phyloP scores from a whole-genome alignment of 306 rosid genomes.

The Lupinus albus region DNA sequence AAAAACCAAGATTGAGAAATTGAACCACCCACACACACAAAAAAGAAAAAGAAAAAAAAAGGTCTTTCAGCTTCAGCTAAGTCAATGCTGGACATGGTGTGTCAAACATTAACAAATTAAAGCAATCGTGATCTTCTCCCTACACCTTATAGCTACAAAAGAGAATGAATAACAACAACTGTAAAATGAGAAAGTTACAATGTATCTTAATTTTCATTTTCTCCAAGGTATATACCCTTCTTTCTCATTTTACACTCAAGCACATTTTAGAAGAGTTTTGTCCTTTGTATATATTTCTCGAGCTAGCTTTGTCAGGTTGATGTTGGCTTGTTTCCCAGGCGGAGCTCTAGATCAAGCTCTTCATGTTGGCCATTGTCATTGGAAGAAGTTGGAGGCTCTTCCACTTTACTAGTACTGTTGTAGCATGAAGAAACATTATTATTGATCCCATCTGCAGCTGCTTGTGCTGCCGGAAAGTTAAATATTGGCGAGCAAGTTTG shows the following conservation, averaged over 20 bases:
- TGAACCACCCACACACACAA: background rate
- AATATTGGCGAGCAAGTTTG: conserved; percentile 35
- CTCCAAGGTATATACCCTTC: too few relatives aligned
- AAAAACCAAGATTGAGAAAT: conserved; percentile 20
- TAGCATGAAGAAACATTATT: conserved; percentile 22
- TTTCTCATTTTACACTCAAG: too few relatives aligned
- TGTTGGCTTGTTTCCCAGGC: conserved; percentile 70
- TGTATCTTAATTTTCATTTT: too few relatives aligned
- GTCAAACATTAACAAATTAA: conserved; percentile 36
- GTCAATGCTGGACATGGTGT: conserved; percentile 34
- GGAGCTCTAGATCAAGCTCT: conserved; percentile 93
- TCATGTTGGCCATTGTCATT: conserved; percentile 41
- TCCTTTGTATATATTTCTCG: background rate
- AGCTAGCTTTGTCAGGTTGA: conserved; percentile 46
- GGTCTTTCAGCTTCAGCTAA: conserved; percentile 22
- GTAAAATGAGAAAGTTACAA: too few relatives aligned
- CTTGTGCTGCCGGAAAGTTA: conserved; percentile 30
- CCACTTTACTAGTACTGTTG: conserved; percentile 36
- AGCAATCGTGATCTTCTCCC: conserved; percentile 24
- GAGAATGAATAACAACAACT: conserved; percentile 6
- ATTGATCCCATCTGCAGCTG: conserved; percentile 9
- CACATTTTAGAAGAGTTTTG: too few relatives aligned
- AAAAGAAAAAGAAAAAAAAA: background rate
- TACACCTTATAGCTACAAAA: conserved; percentile 29
- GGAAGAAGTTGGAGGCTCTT: conserved; percentile 38